Evolutionary conservation across 2,329 filamentous ascomycete species (phyloP), one percentile per base, ranked within the genome.

Genomic region (Bipolaris bicolor): DNA sequence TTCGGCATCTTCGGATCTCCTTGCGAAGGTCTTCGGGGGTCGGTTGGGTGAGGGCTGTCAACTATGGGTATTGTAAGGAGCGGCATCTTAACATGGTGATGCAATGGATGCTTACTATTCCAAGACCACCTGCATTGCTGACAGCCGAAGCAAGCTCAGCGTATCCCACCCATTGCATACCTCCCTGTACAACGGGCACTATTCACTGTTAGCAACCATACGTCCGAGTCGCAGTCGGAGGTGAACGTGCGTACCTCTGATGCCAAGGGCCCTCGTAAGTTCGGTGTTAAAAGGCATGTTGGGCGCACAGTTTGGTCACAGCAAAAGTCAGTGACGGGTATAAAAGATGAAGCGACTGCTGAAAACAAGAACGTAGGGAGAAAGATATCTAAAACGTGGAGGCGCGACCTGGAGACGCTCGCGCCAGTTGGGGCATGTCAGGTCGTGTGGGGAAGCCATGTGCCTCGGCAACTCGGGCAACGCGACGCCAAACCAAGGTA

Each of bases 31-130:
- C 92, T 77, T 92, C 91, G 46, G 95, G 94, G 15, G 90, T 90
- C 33, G 95, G 91, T 85, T 96, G 96, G 52, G 96, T 98, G 72
- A 98, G 88, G 46, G 90, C 91, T 29, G 91, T 95, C 77, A 95
- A 84, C 76, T 79, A 55, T 26, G 31, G 15, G 18, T 7, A 46
- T 47, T 31, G 64, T 72, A 47, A 71, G 65, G 16, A 31, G 18
- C 22, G 31, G 22, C 18, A 39, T 20, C 13, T 24, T 40, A 13
- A 40, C 15, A 49, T 6, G 41, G 26, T 4, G 18, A 29, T 11
- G 7, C 13, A 20, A 20, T 22, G 41, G 43, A 31, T 34, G 22
- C 63, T 34, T 73, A 81, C 78, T 73, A 95, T 88, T 70, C 91
- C 91, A 52, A 95, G 83, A 46, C 90, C 91, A 64, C 91, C 91